Base-by-base conservation (phyloP, 495 filamentous ascomycete species). In the Hyaloscypha bicolor region DNA sequence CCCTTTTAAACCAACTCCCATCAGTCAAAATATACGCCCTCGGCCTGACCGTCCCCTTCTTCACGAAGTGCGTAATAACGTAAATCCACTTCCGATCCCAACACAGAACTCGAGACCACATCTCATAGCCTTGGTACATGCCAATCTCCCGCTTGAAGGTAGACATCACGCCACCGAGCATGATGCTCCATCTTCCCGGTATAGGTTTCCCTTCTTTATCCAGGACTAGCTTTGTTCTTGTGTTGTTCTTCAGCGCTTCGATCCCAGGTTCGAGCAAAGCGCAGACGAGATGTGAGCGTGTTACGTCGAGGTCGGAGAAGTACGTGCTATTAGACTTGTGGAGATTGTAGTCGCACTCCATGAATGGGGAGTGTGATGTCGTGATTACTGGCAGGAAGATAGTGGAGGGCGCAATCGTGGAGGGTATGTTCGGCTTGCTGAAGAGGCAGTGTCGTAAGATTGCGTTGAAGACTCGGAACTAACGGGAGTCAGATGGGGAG, bases 81-180 rank as follows among this genome's bases (percentile, higher is more conserved):
- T 91, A 95, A 64, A 94, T 74, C 93, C 93, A 96, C 72, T 96
- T 96, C 56, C 84, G 78, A 74, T 93, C 90, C 92, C 92, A 95
- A 56, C 76, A 76, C 37, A 93, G 76, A 25, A 95, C 69, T 19
- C 91, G 80, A 22, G 83, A 86, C 84, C 87, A 90, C 73, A 94
- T 87, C 79, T 94, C 91, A 76, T 88, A 94, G 1, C 76, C 75
- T 76, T 88, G 78, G 56, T 89, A 87, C 12, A 89, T 88, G 66
- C 83, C 82, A 63, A 94, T 88, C 78, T 94, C 91, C 19, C 81
- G 73, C 64, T 86, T 82, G 77, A 94, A 95, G 32, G 80, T 78
- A 74, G 88, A 91, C 59, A 79, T 78, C 29, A 92, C 87, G 14
- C 84, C 86, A 9, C 91, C 90, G 2, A 95, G 84, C 19, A 87